Conservation (phyloP, 2,329 filamentous ascomycete genomes). For the Sporothrix globosa region DNA sequence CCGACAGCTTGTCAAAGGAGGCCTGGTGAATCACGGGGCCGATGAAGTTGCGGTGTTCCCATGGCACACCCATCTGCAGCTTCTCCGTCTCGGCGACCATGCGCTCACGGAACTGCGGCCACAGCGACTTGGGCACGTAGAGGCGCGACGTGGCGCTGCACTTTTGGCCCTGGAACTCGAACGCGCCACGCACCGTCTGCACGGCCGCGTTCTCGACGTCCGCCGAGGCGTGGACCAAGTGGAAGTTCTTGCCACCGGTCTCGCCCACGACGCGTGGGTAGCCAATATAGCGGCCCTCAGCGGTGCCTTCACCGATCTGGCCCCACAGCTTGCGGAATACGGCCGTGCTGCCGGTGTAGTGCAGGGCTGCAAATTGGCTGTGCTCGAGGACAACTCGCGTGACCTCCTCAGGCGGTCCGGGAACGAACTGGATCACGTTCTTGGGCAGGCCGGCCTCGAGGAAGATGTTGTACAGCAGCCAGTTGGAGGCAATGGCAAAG, state of each 20-base stretch:
- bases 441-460: constrained; percentile 87
- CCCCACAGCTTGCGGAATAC: constrained; percentile 90
- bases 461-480: constrained; percentile 86
- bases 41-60: constrained; percentile 47
- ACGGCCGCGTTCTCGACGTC: constrained; percentile 52
- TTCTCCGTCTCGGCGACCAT: constrained; percentile 45
- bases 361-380: constrained; percentile 82
- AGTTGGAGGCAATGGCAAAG: constrained; percentile 84
- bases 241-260: constrained; percentile 59
- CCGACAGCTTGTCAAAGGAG: constrained; percentile 52
- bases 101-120: constrained; percentile 47
- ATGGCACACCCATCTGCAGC: constrained; percentile 42
- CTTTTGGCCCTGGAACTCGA: constrained; percentile 58
- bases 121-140: constrained; percentile 57
- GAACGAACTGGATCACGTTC: constrained; percentile 91
- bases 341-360: constrained; percentile 91
- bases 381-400: constrained; percentile 77
- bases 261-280: constrained; percentile 63
- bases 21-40: constrained; percentile 55
- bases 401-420: constrained; percentile 82
- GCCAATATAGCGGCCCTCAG: constrained; percentile 77
- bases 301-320: constrained; percentile 78
- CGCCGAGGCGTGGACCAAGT: constrained; percentile 52
- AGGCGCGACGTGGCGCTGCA: constrained; percentile 56
- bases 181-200: constrained; percentile 53